Base-by-base conservation (phyloP, 768 basidiomycete genomes). In the Glaciozyma martinii region DNA sequence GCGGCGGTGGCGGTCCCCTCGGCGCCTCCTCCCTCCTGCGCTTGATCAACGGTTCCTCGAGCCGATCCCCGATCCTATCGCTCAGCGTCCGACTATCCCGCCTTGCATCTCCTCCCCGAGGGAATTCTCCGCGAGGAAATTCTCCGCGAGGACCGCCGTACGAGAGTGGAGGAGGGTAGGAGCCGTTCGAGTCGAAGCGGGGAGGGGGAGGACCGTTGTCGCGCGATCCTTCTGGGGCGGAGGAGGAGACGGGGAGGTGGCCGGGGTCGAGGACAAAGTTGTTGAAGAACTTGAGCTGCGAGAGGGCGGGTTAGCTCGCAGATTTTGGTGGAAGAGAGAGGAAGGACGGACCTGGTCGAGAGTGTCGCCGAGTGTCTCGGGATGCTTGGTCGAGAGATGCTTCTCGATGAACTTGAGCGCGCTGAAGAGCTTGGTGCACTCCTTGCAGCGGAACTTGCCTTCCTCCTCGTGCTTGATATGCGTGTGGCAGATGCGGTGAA, bases 381-480 rank as follows among this genome's bases (percentile, higher is more conserved):
- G 89, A 75, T 99, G 95, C 76, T 98, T 98, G 76, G 93, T 90
- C 18, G 86, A 83, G 66, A 99, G 86, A 76, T 99, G 95, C 80
- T 98, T 98, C 79, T 94, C 90, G 56, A 98, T 89, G 78, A 97
- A 99, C 30, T 92, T 85, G 42, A 89, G 87, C 6, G 92, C 95
- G 76, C 93, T 93, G 85, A 99, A 99, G 27, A 98, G 81, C 79
- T 99, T 99, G 78, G 86, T 86, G 77, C 95, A 99, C 47, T 76
- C 74, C 80, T 90, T 94, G 80, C 95, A 99, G 68, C 95, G 82
- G 79, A 89, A 98, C 76, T 95, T 98, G 73, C 87, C 89, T 77
- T 94, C 90, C 71, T 97, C 94, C 77, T 98, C 94, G 75, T 91
- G 88, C 78, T 93, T 93, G 76, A 98, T 83, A 75, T 82, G 82